Evolutionary conservation across 192 early-diverging fungal genomes (phyloP).

Genomic region (Coemansia erecta): DNA sequence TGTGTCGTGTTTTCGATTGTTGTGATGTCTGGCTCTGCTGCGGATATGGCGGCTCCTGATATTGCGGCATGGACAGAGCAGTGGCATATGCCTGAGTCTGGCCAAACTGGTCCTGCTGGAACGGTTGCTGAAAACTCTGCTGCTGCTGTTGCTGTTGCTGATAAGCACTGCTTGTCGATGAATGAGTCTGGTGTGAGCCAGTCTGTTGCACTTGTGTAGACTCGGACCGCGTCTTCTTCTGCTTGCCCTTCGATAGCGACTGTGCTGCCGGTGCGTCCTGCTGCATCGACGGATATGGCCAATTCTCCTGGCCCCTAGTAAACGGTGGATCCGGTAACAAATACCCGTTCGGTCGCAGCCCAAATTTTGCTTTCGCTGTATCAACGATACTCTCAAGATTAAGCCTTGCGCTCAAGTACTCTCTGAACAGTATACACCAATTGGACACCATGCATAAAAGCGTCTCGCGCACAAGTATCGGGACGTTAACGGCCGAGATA

Average conservation of each 20-base stretch:
- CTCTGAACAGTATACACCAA: conserved; percentile 39
- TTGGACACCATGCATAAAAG: conserved; percentile 49
- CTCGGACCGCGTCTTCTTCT: too few relatives aligned
- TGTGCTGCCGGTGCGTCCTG: too few relatives aligned
- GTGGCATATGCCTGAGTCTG: background rate
- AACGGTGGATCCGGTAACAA: conserved; percentile 33
- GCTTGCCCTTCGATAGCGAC: too few relatives aligned
- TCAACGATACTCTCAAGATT: conserved; percentile 44
- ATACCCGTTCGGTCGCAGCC: conserved; percentile 18
- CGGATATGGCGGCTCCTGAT: conserved; percentile 2
- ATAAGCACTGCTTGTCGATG: too few relatives aligned
- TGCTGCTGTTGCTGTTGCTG: background rate
- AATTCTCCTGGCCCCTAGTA: conserved; percentile 21
- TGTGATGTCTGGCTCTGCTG: background rate
- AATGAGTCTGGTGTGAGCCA: too few relatives aligned
- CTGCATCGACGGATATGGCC: conserved; percentile 25
- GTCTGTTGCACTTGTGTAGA: too few relatives aligned
- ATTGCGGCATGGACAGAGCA: background rate
- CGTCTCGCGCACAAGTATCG: conserved; percentile 42
- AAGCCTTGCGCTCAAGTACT: conserved; percentile 22
- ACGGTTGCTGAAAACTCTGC: background rate
- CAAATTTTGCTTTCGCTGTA: conserved; percentile 21
- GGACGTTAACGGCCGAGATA: conserved; percentile 23
- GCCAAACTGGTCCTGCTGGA: background rate
- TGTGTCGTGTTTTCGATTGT: background rate